These are phyloP conservation scores for Heliosperma pusillum DNA, from an alignment of 148 eudicot species.

Conservation along the genomic window DNA sequence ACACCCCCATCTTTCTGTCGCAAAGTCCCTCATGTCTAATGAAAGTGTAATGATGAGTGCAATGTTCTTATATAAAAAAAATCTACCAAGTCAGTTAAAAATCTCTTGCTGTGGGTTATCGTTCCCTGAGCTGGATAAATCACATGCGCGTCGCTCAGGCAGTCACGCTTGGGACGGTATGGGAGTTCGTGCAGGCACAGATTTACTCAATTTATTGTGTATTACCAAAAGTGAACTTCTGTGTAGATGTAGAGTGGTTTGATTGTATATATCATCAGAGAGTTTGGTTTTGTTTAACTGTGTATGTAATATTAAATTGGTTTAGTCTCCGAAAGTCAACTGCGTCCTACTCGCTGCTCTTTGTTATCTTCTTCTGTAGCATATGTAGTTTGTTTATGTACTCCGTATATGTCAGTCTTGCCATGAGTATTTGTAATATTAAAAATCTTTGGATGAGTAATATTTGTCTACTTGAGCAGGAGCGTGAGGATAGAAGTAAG, in stretches of 20 bases:
- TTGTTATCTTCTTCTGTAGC: background rate
- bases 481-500: conserved; percentile 62
- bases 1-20: no score
- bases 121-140: background rate
- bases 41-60: no score
- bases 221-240: background rate
- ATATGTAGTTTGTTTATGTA: background rate
- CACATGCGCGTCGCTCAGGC: background rate
- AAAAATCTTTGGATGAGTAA: background rate
- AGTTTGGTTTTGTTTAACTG: background rate
- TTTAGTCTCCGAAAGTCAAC: background rate
- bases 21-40: no score
- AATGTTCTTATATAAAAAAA: no score
- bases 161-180: background rate
- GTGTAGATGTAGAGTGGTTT: background rate
- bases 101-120: background rate
- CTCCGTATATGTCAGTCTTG: background rate
- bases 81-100: no score
- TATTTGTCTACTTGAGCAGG: conserved; percentile 36
- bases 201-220: background rate
- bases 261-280: background rate
- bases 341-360: background rate
- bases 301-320: background rate
- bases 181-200: background rate
- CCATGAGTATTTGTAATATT: background rate